Percentiles rank a stretch among this genome's conserved stretches.
Conservation (phyloP, 75 land plant genomes). For the Adiantum capillusveneris region DNA sequence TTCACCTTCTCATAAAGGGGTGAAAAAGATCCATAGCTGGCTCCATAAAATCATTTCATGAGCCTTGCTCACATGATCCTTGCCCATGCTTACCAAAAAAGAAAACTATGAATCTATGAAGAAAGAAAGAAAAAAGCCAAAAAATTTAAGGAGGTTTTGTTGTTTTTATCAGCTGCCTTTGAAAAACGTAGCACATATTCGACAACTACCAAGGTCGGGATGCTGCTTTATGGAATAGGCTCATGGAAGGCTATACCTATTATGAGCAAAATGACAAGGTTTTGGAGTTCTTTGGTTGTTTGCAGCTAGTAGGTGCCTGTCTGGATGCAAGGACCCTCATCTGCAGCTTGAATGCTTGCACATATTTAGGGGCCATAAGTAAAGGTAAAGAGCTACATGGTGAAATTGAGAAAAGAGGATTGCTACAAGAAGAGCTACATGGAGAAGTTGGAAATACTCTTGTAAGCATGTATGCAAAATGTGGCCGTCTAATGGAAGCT, state of each 20-base stretch:
- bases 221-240: slow-evolving; percentile 14
- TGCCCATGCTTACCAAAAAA: no score
- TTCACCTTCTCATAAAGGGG: no score
- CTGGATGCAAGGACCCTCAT: slow-evolving; percentile 9
- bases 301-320: neutral
- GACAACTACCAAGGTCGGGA: slow-evolving; percentile 1
- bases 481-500: slow-evolving; percentile 32
- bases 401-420: slow-evolving; percentile 4
- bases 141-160: no score
- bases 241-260: slow-evolving; percentile 14
- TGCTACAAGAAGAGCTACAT: neutral
- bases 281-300: slow-evolving; percentile 8
- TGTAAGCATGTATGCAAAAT: slow-evolving; percentile 39
- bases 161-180: no score
- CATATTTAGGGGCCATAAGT: neutral
- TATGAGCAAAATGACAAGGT: slow-evolving; percentile 9
- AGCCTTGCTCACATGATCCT: no score
- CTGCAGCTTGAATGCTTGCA: slow-evolving; percentile 12
- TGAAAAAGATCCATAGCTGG: no score
- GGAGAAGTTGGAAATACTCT: slow-evolving; percentile 7
- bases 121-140: no score
- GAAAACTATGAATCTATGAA: no score
- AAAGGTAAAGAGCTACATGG: slow-evolving; percentile 5
- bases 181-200: slow-evolving; percentile 8
- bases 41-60: no score